These are phyloP conservation scores for Tilletia caries DNA, from an alignment of 1,284 basidiomycete species.

Conservation along the genomic window DNA sequence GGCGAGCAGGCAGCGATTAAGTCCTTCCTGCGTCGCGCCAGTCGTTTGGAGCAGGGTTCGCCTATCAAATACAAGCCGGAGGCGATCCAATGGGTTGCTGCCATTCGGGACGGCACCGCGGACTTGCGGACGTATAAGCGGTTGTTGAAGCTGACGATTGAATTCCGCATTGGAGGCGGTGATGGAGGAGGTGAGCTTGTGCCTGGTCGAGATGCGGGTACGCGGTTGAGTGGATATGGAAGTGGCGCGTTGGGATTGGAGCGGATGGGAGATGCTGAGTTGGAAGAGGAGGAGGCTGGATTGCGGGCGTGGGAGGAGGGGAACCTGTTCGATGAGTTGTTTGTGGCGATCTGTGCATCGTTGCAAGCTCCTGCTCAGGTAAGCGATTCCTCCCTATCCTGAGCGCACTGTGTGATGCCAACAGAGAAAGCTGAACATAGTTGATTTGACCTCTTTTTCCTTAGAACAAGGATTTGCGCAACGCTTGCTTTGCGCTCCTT, in stretches of 20 bases:
- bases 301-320: conserved; percentile 14
- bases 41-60: conserved; percentile 26
- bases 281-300: conserved; percentile 9
- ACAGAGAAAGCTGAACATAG: too few relatives aligned
- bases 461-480: conserved; percentile 19
- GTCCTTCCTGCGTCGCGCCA: conserved; percentile 21
- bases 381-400: background rate
- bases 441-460: background rate
- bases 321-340: conserved; percentile 13
- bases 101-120: conserved; percentile 22
- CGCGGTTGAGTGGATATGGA: background rate
- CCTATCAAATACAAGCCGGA: conserved; percentile 36
- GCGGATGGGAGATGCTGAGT: conserved; percentile 15
- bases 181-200: background rate
- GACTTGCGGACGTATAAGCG: conserved; percentile 27
- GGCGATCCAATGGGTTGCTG: conserved; percentile 27
- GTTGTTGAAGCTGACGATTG: conserved; percentile 26
- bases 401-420: too few relatives aligned
- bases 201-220: conserved; percentile 12
- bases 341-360: background rate
- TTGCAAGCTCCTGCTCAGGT: conserved; percentile 9
- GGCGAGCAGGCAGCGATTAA: background rate
- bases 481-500: conserved; percentile 32
- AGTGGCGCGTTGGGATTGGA: conserved; percentile 13
- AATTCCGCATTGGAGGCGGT: conserved; percentile 22